Percentiles rank a stretch among this genome's conserved stretches.
These are phyloP conservation scores for Tetracladium setigerum DNA, from an alignment of 495 filamentous ascomycete genomes.

Conservation along the genomic window DNA sequence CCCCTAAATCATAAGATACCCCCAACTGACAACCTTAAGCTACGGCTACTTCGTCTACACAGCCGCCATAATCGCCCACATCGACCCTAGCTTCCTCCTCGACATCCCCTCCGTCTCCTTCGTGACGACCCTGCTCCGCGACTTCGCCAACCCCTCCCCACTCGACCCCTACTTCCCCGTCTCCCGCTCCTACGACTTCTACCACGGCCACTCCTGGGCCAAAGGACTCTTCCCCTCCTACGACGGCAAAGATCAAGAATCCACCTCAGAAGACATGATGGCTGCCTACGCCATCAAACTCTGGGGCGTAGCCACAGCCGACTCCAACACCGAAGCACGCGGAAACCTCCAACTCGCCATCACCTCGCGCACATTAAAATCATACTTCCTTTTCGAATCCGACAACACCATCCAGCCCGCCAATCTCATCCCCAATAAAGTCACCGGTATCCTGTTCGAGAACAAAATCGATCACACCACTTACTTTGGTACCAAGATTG, in stretches of 20 bases:
- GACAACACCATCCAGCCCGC: slow-evolving; percentile 69
- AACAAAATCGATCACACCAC: slow-evolving; percentile 96
- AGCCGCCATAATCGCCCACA: slow-evolving; percentile 73
- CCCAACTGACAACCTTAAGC: slow-evolving; percentile 3
- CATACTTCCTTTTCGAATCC: slow-evolving; percentile 73
- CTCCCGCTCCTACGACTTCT: slow-evolving; percentile 89
- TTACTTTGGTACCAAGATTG: slow-evolving; percentile 75
- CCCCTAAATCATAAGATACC: slow-evolving; percentile 30
- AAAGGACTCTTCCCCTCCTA: slow-evolving; percentile 86
- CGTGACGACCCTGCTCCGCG: slow-evolving; percentile 71
- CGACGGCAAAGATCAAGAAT: slow-evolving; percentile 92
- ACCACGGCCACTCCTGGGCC: slow-evolving; percentile 91
- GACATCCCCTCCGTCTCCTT: slow-evolving; percentile 56
- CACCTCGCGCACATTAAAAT: slow-evolving; percentile 56
- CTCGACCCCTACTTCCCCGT: slow-evolving; percentile 75
- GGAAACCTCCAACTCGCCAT: slow-evolving; percentile 81
- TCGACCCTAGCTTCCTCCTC: slow-evolving; percentile 70
- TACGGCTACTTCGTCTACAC: slow-evolving; percentile 83
- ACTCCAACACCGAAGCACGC: slow-evolving; percentile 76
- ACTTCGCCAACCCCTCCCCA: slow-evolving; percentile 68
- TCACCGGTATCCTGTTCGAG: slow-evolving; percentile 90
- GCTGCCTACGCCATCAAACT: slow-evolving; percentile 87
- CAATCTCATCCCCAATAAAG: slow-evolving; percentile 76
- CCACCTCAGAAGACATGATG: slow-evolving; percentile 83
- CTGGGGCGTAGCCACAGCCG: slow-evolving; percentile 74